A percentile compares a stretch with the other conserved stretches of the same genome.
Evolutionary conservation across 1,139 yeast genomes (phyloP).

Genomic region (Suhomyces bribrorum): DNA sequence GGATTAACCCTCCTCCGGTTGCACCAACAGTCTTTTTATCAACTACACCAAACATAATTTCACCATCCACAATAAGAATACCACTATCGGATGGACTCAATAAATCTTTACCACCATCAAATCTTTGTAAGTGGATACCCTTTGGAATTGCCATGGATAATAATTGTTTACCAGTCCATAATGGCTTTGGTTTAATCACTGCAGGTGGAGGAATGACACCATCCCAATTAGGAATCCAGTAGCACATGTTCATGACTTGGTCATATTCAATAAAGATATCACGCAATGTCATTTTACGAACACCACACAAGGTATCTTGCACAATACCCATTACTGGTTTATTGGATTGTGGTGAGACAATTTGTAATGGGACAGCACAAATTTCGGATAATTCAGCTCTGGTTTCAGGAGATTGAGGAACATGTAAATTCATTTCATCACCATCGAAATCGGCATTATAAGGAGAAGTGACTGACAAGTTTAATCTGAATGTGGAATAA

Average conservation of each 20-base stretch:
- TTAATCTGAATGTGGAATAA: conserved; percentile 94
- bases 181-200: conserved; percentile 87
- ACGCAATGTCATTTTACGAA: conserved; percentile 90
- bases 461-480: conserved; percentile 95
- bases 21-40: conserved; percentile 98
- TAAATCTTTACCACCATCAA: conserved; percentile 86
- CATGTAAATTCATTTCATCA: conserved; percentile 99
- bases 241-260: conserved; percentile 93
- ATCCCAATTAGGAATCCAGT: conserved; percentile 99
- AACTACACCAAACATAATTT: conserved; percentile 94
- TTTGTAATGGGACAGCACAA: conserved; percentile 96
- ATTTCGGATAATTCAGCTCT: conserved; percentile 93
- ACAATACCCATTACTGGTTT: conserved; percentile 99
- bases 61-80: conserved; percentile 90
- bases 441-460: conserved; percentile 99
- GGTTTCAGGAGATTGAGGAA: conserved; percentile 98
- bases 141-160: conserved; percentile 91
- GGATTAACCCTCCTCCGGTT: conserved; percentile 96
- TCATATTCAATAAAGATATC: conserved; percentile 88
- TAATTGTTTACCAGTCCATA: conserved; percentile 98
- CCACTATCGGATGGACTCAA: conserved; percentile 87
- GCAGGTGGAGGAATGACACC: conserved; percentile 99
- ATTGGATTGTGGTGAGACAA: conserved; percentile 97
- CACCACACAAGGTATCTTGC: conserved; percentile 97
- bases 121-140: conserved; percentile 91